Evolutionary conservation across 2,329 filamentous ascomycete species (phyloP), one percentile per base, ranked within the genome.

Genomic region (Sporothrix globosa): DNA sequence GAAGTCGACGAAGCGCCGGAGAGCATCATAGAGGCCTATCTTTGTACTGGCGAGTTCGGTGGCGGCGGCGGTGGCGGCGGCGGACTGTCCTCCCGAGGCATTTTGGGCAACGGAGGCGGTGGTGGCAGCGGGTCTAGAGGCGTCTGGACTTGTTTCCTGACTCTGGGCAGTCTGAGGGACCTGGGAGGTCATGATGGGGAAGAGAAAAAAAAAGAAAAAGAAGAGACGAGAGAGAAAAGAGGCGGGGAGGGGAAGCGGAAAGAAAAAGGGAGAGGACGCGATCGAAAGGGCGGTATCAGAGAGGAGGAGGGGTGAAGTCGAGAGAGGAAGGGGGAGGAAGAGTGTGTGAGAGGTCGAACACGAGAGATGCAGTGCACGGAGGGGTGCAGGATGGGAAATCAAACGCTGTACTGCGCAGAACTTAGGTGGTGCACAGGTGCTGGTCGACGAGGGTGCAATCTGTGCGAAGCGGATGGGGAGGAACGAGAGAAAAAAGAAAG

Each of bases 1-100:
- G 83, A 97, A 98, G 85, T 98, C 93, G 77, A 90, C 88, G 83
- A 93, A 97, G 80, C 93, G 90, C 81, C 92, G 92, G 76, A 98
- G 88, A 72, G 91, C 88, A 75, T 83, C 82, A 78, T 89, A 82
- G 85, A 85, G 94, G 86, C 82, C 91, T 86, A 89, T 83, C 87
- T 89, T 87, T 85, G 85, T 85, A 88, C 86, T 76, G 87, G 87
- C 80, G 87, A 88, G 85, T 88, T 88, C 81, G 87, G 86, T 76
- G 86, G 86, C 77, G 85, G 84, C 73, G 86, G 86, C 74, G 87
- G 87, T 72, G 86, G 86, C 75, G 86, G 86, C 76, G 87, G 86
- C 70, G 87, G 87, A 80, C 85, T 88, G 82, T 87, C 83, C 81
- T 88, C 85, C 80, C 86, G 85, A 83, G 85, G 84, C 86, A 88